phyloP scores from a whole-genome alignment of 805 yeast species.

The Jamesozyma rosinii region DNA sequence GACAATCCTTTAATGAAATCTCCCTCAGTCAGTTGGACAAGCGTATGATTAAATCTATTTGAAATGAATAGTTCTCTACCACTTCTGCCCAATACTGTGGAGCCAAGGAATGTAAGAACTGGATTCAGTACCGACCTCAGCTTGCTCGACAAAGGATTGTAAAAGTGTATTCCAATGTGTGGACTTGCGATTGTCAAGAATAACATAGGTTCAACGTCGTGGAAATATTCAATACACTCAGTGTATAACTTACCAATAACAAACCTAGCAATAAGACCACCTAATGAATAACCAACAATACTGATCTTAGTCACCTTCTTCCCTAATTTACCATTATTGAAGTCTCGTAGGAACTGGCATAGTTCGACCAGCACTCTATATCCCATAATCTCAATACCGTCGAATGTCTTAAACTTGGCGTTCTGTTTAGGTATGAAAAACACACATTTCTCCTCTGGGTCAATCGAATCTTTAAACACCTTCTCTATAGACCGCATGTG shows the following conservation, averaged over 20 bases:
- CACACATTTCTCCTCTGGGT: slow-evolving; percentile 35
- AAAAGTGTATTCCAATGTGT: slow-evolving; percentile 54
- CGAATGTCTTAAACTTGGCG: slow-evolving; percentile 68
- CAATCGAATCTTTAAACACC: slow-evolving; percentile 32
- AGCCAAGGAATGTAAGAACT: slow-evolving; percentile 42
- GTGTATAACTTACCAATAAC: slow-evolving; percentile 59
- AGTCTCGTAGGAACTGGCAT: slow-evolving; percentile 33
- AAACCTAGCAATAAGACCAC: slow-evolving; percentile 77
- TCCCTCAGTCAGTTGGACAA: slow-evolving; percentile 35
- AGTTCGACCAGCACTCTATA: slow-evolving; percentile 64
- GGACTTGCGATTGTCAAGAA: slow-evolving; percentile 74
- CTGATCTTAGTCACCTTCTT: slow-evolving; percentile 42
- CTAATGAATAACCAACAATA: slow-evolving; percentile 79
- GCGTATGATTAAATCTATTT: slow-evolving; percentile 33
- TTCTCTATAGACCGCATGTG: slow-evolving; percentile 45
- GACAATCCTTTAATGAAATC: slow-evolving; percentile 47
- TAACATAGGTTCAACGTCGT: slow-evolving; percentile 49
- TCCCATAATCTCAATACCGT: slow-evolving; percentile 71
- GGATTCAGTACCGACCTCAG: slow-evolving; percentile 12
- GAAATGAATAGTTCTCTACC: slow-evolving; percentile 67
- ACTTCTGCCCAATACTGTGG: slow-evolving; percentile 50
- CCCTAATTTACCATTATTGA: slow-evolving; percentile 14
- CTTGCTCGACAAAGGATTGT: slow-evolving; percentile 30
- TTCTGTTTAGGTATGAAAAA: slow-evolving; percentile 50
- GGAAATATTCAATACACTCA: slow-evolving; percentile 45